phyloP scores from a whole-genome alignment of 306 rosid genomes.

The Aeschynomene evenia region DNA sequence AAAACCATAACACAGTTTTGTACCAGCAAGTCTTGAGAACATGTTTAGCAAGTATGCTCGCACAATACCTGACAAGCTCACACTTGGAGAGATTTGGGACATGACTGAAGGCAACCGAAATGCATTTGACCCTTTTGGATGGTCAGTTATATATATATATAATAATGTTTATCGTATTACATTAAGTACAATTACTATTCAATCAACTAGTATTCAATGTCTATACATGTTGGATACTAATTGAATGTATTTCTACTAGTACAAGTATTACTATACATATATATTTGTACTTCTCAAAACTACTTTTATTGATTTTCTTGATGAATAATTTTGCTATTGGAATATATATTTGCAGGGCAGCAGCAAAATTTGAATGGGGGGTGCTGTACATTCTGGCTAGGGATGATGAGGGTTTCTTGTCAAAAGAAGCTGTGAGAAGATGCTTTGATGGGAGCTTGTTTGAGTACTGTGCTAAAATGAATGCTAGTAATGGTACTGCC shows the following conservation, averaged over 20 bases:
- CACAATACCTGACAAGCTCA: slow-evolving; percentile 62
- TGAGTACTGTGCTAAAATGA: slow-evolving; percentile 73
- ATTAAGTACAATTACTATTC: too few relatives aligned
- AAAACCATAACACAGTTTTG: slow-evolving; percentile 42
- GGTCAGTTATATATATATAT: too few relatives aligned
- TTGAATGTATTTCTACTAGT: too few relatives aligned
- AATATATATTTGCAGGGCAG: slow-evolving; percentile 42
- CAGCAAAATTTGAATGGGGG: slow-evolving; percentile 71
- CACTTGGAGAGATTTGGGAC: slow-evolving; percentile 67
- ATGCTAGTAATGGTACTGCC: slow-evolving; percentile 10
- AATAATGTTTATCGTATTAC: too few relatives aligned
- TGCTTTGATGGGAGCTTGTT: slow-evolving; percentile 81
- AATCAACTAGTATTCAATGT: too few relatives aligned
- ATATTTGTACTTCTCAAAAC: background rate
- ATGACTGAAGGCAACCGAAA: slow-evolving; percentile 74
- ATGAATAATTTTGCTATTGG: background rate
- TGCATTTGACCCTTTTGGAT: slow-evolving; percentile 66
- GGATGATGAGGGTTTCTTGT: slow-evolving; percentile 65
- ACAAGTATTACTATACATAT: too few relatives aligned
- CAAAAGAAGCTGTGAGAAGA: slow-evolving; percentile 81
- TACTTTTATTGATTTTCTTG: background rate
- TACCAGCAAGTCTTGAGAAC: slow-evolving; percentile 65
- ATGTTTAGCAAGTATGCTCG: slow-evolving; percentile 74
- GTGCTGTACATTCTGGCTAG: slow-evolving; percentile 61
- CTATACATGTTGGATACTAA: too few relatives aligned